phyloP scores from a whole-genome alignment of 2,329 filamentous ascomycete genomes.

The Alternaria dauci region DNA sequence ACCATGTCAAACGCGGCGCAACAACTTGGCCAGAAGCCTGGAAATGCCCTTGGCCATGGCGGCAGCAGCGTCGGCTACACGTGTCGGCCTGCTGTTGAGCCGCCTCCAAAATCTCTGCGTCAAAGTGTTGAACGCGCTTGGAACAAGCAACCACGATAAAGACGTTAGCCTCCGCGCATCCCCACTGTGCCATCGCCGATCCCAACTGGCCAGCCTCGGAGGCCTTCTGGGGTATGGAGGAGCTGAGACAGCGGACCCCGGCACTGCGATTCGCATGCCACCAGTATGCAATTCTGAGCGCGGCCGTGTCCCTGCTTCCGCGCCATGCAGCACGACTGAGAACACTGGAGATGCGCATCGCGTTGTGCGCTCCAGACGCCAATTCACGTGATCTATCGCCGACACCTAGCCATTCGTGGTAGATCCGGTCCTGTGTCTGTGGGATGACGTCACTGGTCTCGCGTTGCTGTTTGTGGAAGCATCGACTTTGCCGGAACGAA shows the following conservation, averaged over 20 bases:
- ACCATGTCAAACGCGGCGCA: slow-evolving; percentile 23
- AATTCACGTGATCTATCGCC: slow-evolving; percentile 10
- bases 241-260: slow-evolving; percentile 14
- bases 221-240: slow-evolving; percentile 21
- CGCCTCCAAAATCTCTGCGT: slow-evolving; percentile 13
- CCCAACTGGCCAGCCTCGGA: slow-evolving; percentile 15
- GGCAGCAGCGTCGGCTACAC: slow-evolving; percentile 4
- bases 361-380: slow-evolving; percentile 10
- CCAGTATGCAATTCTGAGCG: not conserved
- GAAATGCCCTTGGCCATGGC: not conserved
- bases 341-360: not conserved
- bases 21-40: slow-evolving; percentile 15
- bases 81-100: slow-evolving; percentile 12
- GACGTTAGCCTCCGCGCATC: slow-evolving; percentile 13
- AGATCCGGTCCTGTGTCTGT: not conserved
- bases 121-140: slow-evolving; percentile 41
- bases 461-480: not conserved
- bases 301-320: slow-evolving; percentile 2
- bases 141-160: slow-evolving; percentile 28
- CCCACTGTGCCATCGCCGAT: slow-evolving; percentile 27
- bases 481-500: not conserved
- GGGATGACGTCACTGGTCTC: not conserved
- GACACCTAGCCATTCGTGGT: not conserved
- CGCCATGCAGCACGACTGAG: slow-evolving; percentile 1
- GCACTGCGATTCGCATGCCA: slow-evolving; percentile 8